Evolutionary conservation across 495 filamentous ascomycete species (phyloP).

Genomic region (Aspergillus sclerotiicarbonarius): DNA sequence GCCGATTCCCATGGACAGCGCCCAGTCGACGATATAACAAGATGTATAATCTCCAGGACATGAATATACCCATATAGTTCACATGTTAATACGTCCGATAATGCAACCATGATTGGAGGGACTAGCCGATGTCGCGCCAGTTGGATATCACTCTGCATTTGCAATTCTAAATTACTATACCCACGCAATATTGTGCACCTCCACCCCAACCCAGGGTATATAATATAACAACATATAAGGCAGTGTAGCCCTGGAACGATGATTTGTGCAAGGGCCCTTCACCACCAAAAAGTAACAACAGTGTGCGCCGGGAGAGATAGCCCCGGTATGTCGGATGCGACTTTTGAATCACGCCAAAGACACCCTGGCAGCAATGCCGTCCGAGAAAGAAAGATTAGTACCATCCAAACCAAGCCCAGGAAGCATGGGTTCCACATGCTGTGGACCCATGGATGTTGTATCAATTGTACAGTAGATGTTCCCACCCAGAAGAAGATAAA

Average conservation of each 20-base stretch:
- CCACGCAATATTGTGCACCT: conserved; percentile 21
- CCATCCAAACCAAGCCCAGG: neutral
- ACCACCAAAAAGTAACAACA: neutral
- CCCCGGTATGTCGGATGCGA: neutral
- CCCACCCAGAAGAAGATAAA: conserved; percentile 22
- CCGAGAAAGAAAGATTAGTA: neutral
- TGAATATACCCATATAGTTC: conserved; percentile 19
- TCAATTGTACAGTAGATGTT: conserved; percentile 19
- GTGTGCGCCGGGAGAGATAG: neutral
- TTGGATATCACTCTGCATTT: conserved; percentile 21
- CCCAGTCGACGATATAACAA: neutral
- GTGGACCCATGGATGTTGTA: neutral
- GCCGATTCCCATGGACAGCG: neutral
- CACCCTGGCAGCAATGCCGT: neutral
- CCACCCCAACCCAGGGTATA: conserved; percentile 34
- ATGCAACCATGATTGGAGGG: neutral
- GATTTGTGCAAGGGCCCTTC: neutral
- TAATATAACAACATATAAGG: conserved; percentile 25
- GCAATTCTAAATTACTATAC: conserved; percentile 13
- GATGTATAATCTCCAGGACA: neutral
- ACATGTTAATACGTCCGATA: neutral
- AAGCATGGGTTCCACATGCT: neutral
- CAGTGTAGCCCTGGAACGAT: conserved; percentile 16
- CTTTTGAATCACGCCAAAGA: neutral
- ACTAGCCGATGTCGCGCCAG: neutral